These are phyloP conservation scores for Sequoiadendron giganteum DNA, from an alignment of 75 land plant species.

Conservation along the genomic window DNA sequence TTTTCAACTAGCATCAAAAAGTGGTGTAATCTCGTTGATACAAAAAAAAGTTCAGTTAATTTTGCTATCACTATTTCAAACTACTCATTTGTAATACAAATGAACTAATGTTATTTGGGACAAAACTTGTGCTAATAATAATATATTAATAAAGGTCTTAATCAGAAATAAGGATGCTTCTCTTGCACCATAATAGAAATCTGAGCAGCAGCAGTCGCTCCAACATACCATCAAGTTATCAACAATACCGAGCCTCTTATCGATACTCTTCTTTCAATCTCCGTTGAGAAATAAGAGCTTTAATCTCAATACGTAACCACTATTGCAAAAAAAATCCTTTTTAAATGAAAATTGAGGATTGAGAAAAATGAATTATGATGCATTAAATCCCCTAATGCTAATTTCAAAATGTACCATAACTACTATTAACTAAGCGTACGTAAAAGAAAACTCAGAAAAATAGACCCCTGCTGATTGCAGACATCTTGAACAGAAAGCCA, in stretches of 20 bases:
- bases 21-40: not conserved
- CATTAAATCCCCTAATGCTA: not conserved
- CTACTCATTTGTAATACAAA: not conserved
- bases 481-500: not conserved
- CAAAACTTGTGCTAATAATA: not conserved
- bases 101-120: not conserved
- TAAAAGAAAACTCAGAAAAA: conserved; percentile 1
- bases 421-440: not conserved
- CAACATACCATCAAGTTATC: not conserved
- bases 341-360: not conserved
- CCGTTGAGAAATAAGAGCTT: not conserved
- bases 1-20: too few relatives aligned
- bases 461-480: not conserved
- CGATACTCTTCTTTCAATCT: not conserved
- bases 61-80: not conserved
- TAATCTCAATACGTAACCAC: not conserved
- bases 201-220: not conserved
- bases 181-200: not conserved
- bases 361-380: not conserved
- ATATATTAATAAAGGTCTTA: not conserved
- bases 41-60: not conserved
- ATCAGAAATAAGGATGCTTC: not conserved
- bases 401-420: not conserved
- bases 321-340: not conserved
- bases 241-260: not conserved